Conservation (phyloP, 306 rosid genomes). For the Fragaria ananassa region DNA sequence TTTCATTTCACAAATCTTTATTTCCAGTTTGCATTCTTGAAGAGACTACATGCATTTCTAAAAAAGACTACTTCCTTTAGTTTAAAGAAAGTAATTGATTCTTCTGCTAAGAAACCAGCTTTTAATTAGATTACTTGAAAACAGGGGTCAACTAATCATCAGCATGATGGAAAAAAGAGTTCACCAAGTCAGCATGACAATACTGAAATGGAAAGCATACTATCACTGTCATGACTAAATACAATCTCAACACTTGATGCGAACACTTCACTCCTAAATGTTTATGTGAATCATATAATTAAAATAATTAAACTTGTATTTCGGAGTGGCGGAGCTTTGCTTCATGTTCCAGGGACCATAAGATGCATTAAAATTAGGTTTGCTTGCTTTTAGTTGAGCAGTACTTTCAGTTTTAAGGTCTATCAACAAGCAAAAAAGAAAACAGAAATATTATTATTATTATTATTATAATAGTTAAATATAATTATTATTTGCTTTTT, state of each 20-base stretch:
- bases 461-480: neutral
- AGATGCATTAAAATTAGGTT: too few relatives aligned
- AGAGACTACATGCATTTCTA: neutral
- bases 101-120: neutral
- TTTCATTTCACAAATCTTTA: neutral
- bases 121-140: neutral
- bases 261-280: neutral
- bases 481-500: too few relatives aligned
- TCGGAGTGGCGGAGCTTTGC: too few relatives aligned
- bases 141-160: slow-evolving; percentile 22
- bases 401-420: too few relatives aligned
- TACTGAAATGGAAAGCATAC: slow-evolving; percentile 12
- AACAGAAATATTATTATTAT: too few relatives aligned
- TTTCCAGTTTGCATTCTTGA: neutral
- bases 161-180: neutral
- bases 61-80: too few relatives aligned
- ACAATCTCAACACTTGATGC: slow-evolving; percentile 4
- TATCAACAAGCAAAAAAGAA: too few relatives aligned
- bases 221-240: neutral
- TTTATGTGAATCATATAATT: neutral
- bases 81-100: neutral
- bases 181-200: slow-evolving; percentile 22
- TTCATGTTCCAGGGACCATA: too few relatives aligned
- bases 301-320: neutral
- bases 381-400: too few relatives aligned